phyloP scores from a whole-genome alignment of 495 filamentous ascomycete genomes.

The Rusavskia elegans region DNA sequence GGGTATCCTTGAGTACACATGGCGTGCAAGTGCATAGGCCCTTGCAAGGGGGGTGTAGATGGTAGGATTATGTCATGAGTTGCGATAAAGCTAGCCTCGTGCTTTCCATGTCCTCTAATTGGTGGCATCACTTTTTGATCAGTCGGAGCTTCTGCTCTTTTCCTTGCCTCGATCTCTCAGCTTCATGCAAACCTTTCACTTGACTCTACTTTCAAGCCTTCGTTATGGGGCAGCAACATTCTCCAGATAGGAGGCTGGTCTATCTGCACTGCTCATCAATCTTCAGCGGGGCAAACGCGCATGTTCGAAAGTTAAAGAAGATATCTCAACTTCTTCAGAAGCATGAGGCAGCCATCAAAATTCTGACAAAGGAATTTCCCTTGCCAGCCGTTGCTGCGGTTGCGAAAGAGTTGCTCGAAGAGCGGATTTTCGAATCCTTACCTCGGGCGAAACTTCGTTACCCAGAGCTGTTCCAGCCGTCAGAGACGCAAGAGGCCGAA shows the following conservation, averaged over 20 bases:
- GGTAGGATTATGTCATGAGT: too few relatives aligned
- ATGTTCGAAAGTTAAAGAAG: conserved; percentile 5
- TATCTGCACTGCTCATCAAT: conserved; percentile 9
- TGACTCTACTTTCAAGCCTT: conserved; percentile 1
- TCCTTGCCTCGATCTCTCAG: too few relatives aligned
- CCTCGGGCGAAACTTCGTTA: conserved; percentile 2
- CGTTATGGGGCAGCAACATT: conserved; percentile 2
- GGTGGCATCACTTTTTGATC: too few relatives aligned
- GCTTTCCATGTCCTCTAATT: too few relatives aligned
- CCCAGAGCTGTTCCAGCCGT: conserved; percentile 7
- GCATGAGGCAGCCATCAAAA: conserved; percentile 3
- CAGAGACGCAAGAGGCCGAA: conserved; percentile 4
- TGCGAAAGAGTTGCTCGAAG: conserved; percentile 7
- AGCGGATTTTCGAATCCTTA: conserved; percentile 5
- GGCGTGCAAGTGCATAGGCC: too few relatives aligned
- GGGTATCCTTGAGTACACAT: too few relatives aligned
- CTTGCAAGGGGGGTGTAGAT: too few relatives aligned
- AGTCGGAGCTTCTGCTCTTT: too few relatives aligned
- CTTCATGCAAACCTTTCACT: conserved; percentile 1
- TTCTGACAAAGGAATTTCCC: conserved; percentile 3
- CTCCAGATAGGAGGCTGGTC: conserved; percentile 7
- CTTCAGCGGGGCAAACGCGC: conserved; percentile 8
- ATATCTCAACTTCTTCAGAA: conserved; percentile 4
- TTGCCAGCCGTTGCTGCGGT: conserved; percentile 6
- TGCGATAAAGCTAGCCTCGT: too few relatives aligned